A percentile compares a stretch with the other conserved stretches of the same genome.
Conservation (phyloP, 1,139 yeast genomes). For the Blastobotrys indianensis region DNA sequence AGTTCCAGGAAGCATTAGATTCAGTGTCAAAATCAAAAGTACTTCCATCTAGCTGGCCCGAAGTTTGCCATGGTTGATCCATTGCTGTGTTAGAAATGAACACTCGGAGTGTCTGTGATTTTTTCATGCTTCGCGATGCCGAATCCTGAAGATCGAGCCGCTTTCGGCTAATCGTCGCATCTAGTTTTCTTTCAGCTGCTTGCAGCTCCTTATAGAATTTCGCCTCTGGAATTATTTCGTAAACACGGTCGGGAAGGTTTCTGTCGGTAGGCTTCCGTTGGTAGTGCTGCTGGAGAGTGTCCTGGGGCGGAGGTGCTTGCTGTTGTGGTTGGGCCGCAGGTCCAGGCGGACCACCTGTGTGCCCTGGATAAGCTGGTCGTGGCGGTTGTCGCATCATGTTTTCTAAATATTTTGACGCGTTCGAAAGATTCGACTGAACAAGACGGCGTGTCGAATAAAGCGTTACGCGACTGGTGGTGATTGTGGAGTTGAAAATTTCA, state of each 20-base stretch:
- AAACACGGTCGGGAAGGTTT: constrained; percentile 55
- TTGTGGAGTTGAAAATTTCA: too few relatives aligned
- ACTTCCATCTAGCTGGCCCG: constrained; percentile 34
- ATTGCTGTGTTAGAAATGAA: constrained; percentile 77
- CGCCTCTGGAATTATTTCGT: constrained; percentile 66
- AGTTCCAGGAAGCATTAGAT: constrained; percentile 62
- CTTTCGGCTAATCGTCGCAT: constrained; percentile 75
- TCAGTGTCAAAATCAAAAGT: constrained; percentile 32
- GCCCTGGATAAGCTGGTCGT: not conserved
- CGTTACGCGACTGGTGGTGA: too few relatives aligned
- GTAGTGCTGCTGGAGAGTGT: constrained; percentile 18
- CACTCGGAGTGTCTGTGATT: constrained; percentile 59
- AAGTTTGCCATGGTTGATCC: constrained; percentile 85
- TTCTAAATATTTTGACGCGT: too few relatives aligned
- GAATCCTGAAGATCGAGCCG: constrained; percentile 80
- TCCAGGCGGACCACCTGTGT: not conserved
- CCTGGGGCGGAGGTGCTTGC: not conserved
- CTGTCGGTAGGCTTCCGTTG: constrained; percentile 63
- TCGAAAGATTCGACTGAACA: too few relatives aligned
- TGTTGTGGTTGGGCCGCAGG: not conserved
- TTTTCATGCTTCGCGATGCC: constrained; percentile 39
- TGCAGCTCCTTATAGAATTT: constrained; percentile 60
- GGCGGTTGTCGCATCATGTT: not conserved
- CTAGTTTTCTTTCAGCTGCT: constrained; percentile 75
- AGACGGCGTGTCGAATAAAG: too few relatives aligned